Evolutionary conservation across 1,284 basidiomycete species (phyloP).

Genomic region (Rhodotorula sp.): DNA sequence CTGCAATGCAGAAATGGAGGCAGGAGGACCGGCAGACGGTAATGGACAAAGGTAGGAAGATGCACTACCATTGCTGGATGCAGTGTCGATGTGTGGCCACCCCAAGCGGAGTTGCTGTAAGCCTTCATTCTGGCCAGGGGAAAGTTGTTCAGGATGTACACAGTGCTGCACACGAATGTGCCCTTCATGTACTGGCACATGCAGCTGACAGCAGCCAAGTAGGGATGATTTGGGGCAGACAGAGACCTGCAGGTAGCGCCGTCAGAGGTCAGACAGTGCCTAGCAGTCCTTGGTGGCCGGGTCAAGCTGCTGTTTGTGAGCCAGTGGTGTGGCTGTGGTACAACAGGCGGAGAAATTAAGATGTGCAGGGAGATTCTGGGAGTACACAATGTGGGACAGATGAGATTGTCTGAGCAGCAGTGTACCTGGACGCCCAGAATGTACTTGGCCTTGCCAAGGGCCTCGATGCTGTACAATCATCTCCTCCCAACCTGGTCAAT

Average conservation of each 20-base stretch:
- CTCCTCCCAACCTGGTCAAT: too few species aligned
- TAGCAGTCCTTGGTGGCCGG: background rate
- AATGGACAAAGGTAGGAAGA: conserved; percentile 43
- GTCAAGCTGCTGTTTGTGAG: conserved; percentile 23
- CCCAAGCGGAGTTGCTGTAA: conserved; percentile 8
- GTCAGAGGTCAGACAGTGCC: background rate
- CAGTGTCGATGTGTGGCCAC: conserved; percentile 45
- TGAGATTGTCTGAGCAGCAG: too few species aligned
- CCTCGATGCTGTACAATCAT: too few species aligned
- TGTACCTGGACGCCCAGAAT: conserved; percentile 51
- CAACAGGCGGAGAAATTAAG: conserved; percentile 50
- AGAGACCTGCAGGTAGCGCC: conserved; percentile 29
- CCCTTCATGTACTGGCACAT: conserved; percentile 49
- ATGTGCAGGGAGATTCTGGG: conserved; percentile 49
- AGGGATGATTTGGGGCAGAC: conserved; percentile 50
- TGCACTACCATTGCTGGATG: conserved; percentile 51
- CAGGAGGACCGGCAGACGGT: conserved; percentile 53
- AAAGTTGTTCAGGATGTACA: conserved; percentile 11
- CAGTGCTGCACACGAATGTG: conserved; percentile 42
- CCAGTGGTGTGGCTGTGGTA: conserved; percentile 47
- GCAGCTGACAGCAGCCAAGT: conserved; percentile 46
- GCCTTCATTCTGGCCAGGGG: conserved; percentile 13
- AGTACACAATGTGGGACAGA: conserved; percentile 45
- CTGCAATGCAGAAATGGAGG: conserved; percentile 51
- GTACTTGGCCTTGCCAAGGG: conserved; percentile 37